Conservation (phyloP, 495 filamentous ascomycete genomes). For the Talaromyces thailandensis region DNA sequence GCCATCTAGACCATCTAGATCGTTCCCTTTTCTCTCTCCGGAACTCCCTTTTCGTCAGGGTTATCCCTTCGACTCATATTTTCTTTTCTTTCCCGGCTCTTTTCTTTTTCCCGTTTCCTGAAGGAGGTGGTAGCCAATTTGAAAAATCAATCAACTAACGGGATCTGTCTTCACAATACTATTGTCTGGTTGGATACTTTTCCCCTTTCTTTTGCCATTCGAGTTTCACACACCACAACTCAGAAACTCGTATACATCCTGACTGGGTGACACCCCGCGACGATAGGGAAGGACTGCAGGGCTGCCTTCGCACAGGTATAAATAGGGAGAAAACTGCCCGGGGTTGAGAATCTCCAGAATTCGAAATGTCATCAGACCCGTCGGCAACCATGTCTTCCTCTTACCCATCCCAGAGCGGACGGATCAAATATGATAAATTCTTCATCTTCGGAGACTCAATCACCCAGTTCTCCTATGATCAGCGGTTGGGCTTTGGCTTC, state of each 20-base stretch:
- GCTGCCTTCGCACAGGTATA: background rate
- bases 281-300: background rate
- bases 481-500: constrained; percentile 59
- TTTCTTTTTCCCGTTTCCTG: background rate
- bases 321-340: background rate
- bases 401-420: background rate
- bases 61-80: background rate
- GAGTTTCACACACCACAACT: background rate
- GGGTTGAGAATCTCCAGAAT: background rate
- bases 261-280: background rate
- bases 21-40: background rate
- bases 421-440: constrained; percentile 49
- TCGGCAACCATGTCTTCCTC: background rate
- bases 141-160: background rate
- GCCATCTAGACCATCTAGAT: background rate
- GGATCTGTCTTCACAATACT: background rate
- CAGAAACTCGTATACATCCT: background rate
- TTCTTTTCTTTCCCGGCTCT: background rate
- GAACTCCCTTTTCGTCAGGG: background rate
- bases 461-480: constrained; percentile 51
- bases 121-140: background rate
- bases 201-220: background rate
- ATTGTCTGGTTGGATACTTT: background rate
- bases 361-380: background rate
- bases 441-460: constrained; percentile 80